Evolutionary conservation across 2,329 filamentous ascomycete species (phyloP).

Genomic region (Pyricularia pennisetigena): DNA sequence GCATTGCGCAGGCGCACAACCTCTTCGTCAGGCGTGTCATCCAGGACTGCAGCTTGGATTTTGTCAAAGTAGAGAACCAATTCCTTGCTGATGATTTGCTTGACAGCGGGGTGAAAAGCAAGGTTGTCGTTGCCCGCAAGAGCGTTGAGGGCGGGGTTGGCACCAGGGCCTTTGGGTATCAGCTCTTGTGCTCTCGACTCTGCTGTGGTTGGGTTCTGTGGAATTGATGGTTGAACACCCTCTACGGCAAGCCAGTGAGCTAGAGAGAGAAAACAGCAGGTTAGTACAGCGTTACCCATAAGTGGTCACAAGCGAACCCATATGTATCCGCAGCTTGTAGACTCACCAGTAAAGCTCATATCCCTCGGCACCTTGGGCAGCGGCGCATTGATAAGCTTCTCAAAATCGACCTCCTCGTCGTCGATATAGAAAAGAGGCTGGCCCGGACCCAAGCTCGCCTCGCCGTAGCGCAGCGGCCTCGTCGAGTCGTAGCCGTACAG

Average conservation of each 20-base stretch:
- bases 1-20: conserved; percentile 65
- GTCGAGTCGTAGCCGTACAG: conserved; percentile 95
- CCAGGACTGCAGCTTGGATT: conserved; percentile 78
- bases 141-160: conserved; percentile 75
- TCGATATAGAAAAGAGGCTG: conserved; percentile 96
- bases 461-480: conserved; percentile 79
- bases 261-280: conserved; percentile 20
- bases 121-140: conserved; percentile 77
- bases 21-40: conserved; percentile 76
- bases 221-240: conserved; percentile 91
- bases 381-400: conserved; percentile 95
- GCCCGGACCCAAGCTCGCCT: conserved; percentile 85
- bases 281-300: background rate
- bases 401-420: conserved; percentile 97
- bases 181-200: conserved; percentile 80
- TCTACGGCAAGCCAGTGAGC: conserved; percentile 97
- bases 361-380: conserved; percentile 91
- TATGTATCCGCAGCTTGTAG: background rate
- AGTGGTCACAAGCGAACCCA: background rate
- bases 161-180: conserved; percentile 79
- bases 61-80: conserved; percentile 96
- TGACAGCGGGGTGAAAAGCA: conserved; percentile 80
- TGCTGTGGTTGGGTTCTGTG: conserved; percentile 84
- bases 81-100: conserved; percentile 93
- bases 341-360: conserved; percentile 76